phyloP scores from a whole-genome alignment of 306 rosid genomes.

The Vicia faba region DNA sequence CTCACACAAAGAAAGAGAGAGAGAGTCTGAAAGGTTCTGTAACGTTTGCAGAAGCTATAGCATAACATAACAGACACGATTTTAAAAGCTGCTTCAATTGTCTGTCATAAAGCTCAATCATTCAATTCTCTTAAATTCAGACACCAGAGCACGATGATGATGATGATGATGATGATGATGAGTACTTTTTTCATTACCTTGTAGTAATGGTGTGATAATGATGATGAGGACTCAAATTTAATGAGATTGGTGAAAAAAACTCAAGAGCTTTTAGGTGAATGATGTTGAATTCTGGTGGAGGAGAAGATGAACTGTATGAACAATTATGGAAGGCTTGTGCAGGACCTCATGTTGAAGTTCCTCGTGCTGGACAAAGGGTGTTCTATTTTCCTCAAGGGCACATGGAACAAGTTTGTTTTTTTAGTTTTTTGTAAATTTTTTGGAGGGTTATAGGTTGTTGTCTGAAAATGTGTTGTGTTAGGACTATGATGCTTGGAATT shows the following conservation, averaged over 20 bases:
- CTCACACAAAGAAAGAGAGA: not conserved
- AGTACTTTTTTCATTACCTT: not conserved
- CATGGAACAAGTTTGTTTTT: slow-evolving; percentile 77
- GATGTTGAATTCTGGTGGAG: slow-evolving; percentile 37
- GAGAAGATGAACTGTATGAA: slow-evolving; percentile 53
- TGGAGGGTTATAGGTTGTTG: not conserved
- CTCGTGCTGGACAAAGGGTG: slow-evolving; percentile 56
- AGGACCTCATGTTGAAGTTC: slow-evolving; percentile 79
- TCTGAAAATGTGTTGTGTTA: slow-evolving; percentile 25
- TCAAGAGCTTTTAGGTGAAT: not conserved
- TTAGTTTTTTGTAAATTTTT: not conserved
- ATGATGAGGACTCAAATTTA: not conserved
- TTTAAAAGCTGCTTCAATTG: slow-evolving; percentile 14
- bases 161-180: not conserved
- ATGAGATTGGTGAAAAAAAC: slow-evolving; percentile 12
- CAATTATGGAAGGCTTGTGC: slow-evolving; percentile 86
- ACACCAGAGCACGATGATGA: not conserved
- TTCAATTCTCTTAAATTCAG: slow-evolving; percentile 4
- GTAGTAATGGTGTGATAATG: not conserved
- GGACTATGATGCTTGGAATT: slow-evolving; percentile 6
- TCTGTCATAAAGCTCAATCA: slow-evolving; percentile 26
- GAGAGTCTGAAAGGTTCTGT: slow-evolving; percentile 4
- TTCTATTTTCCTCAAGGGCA: slow-evolving; percentile 93
- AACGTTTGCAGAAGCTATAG: slow-evolving; percentile 14
- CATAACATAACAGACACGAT: slow-evolving; percentile 30